Conservation (phyloP, 148 eudicot genomes). For the Polygonum aviculare region DNA sequence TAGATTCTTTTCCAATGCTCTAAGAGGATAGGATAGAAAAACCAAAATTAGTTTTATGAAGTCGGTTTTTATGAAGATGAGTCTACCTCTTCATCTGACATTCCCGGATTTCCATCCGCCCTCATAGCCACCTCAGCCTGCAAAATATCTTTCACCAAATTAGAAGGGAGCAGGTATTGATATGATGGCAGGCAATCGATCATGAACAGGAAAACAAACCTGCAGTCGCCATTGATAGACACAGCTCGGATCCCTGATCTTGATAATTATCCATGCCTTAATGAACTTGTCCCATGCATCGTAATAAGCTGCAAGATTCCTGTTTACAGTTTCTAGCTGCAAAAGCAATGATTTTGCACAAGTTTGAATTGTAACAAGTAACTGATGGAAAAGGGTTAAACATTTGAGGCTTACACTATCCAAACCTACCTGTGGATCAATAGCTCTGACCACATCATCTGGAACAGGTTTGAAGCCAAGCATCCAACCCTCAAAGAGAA, state of each 20-base stretch:
- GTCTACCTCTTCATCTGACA: slow-evolving; percentile 88
- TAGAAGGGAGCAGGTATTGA: neutral
- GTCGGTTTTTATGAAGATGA: neutral
- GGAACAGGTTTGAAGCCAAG: slow-evolving; percentile 90
- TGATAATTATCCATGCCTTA: slow-evolving; percentile 83
- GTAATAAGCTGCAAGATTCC: slow-evolving; percentile 62
- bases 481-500: slow-evolving; percentile 99
- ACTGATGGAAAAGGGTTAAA: neutral
- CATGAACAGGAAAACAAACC: slow-evolving; percentile 29
- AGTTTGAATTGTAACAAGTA: neutral
- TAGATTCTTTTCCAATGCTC: no score
- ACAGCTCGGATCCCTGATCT: slow-evolving; percentile 77
- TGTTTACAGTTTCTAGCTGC: slow-evolving; percentile 75
- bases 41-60: neutral
- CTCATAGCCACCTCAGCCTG: slow-evolving; percentile 98
- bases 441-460: slow-evolving; percentile 55
- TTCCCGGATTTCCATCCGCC: slow-evolving; percentile 75
- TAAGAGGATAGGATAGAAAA: no score
- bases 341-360: slow-evolving; percentile 11
- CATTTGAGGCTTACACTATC: neutral
- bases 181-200: neutral
- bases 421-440: slow-evolving; percentile 53
- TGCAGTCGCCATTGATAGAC: slow-evolving; percentile 96
- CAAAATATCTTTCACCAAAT: slow-evolving; percentile 14
- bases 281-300: slow-evolving; percentile 90